Conservation (phyloP, 148 eudicot genomes). For the Linanthus parryae region DNA sequence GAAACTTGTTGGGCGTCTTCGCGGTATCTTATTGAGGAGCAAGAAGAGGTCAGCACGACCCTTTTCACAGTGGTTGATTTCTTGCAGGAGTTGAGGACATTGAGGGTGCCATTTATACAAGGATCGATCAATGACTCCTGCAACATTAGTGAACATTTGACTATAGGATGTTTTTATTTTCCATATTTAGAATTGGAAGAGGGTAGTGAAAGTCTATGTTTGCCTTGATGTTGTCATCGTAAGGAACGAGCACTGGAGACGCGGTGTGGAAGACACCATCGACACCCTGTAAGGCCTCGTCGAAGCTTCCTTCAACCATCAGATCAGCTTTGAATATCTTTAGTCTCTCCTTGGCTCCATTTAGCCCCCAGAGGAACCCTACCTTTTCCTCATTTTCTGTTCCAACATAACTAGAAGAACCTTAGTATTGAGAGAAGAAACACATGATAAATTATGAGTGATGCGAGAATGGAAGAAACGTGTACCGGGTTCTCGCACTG, state of each 20-base stretch:
- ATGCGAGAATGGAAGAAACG: background rate
- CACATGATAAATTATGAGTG: background rate
- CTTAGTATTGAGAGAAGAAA: background rate
- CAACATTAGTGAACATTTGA: constrained; percentile 8
- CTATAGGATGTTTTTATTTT: background rate
- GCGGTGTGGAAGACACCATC: constrained; percentile 95
- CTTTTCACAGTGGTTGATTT: constrained; percentile 57
- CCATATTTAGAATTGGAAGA: background rate
- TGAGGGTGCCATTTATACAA: constrained; percentile 68
- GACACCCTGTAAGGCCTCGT: constrained; percentile 62
- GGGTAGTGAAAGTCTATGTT: constrained; percentile 7
- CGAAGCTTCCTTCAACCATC: constrained; percentile 78
- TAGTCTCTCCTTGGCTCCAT: constrained; percentile 83
- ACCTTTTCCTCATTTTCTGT: constrained; percentile 68
- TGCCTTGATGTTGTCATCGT: constrained; percentile 69
- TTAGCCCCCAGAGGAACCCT: constrained; percentile 58
- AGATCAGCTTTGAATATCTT: constrained; percentile 78
- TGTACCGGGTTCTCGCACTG: constrained; percentile 84
- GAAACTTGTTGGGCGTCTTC: constrained; percentile 42
- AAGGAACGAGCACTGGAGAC: constrained; percentile 70
- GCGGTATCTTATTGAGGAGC: constrained; percentile 81
- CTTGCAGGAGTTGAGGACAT: constrained; percentile 76
- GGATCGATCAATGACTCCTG: constrained; percentile 78
- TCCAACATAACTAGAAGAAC: constrained; percentile 1
- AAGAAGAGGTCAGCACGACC: constrained; percentile 88